phyloP scores from a whole-genome alignment of 1,139 yeast genomes.

The Pneumocystis oryctolagi region DNA sequence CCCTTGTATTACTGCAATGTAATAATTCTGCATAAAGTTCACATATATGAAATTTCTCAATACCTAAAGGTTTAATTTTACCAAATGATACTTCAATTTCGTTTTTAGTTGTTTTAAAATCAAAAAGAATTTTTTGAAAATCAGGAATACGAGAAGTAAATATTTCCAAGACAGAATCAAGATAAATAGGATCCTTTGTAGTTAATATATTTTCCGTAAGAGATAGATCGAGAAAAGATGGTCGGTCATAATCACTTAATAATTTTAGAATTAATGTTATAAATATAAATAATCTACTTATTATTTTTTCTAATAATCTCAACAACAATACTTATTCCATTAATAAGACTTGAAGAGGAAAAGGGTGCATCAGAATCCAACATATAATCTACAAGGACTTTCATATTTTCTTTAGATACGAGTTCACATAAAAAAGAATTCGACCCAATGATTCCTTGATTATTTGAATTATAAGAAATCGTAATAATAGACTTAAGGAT shows the following conservation, averaged over 20 bases:
- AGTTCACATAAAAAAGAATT: conserved; percentile 85
- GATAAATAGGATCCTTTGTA: conserved; percentile 84
- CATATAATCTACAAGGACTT: conserved; percentile 64
- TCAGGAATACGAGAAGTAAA: conserved; percentile 63
- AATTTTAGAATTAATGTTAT: conserved; percentile 74
- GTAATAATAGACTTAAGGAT: conserved; percentile 86
- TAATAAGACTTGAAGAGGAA: conserved; percentile 36
- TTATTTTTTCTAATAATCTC: conserved; percentile 91
- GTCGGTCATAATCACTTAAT: conserved; percentile 58
- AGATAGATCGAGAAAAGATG: background rate
- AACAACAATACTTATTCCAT: conserved; percentile 90
- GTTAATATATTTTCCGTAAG: conserved; percentile 47
- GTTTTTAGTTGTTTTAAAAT: conserved; percentile 22
- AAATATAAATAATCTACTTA: conserved; percentile 42
- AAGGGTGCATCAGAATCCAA: conserved; percentile 26
- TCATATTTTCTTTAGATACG: conserved; percentile 57
- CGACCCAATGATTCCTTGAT: conserved; percentile 85
- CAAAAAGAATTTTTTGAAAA: conserved; percentile 43
- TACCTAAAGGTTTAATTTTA: conserved; percentile 73
- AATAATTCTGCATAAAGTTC: conserved; percentile 86
- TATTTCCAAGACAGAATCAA: conserved; percentile 70
- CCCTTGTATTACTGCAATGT: conserved; percentile 94
- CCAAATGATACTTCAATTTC: conserved; percentile 58
- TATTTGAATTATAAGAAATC: conserved; percentile 78
- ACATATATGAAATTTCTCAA: conserved; percentile 87